Percentiles rank a stretch among this genome's conserved stretches.
phyloP scores from a whole-genome alignment of 1,284 basidiomycete genomes.

The Cryptococcus deneoformans region DNA sequence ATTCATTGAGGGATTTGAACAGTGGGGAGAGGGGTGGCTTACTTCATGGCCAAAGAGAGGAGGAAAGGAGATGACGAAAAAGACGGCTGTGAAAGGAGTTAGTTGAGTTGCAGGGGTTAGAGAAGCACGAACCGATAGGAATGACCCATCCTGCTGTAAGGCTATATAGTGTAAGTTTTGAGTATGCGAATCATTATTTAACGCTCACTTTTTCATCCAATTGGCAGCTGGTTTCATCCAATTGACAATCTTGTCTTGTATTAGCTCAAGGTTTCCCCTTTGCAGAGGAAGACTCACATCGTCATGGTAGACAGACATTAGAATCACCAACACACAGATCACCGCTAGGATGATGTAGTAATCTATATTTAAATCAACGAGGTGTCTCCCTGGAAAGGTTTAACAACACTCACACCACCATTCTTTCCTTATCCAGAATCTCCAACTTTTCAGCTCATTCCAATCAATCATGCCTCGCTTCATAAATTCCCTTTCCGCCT shows the following conservation, averaged over 20 bases:
- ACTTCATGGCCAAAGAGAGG: conserved; percentile 48
- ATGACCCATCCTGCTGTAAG: conserved; percentile 68
- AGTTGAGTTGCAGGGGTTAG: not conserved
- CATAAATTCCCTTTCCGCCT: conserved; percentile 43
- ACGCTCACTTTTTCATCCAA: conserved; percentile 61
- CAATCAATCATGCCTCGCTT: conserved; percentile 53
- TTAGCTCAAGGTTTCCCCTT: not conserved
- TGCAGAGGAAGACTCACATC: conserved; percentile 22
- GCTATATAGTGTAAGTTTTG: conserved; percentile 20
- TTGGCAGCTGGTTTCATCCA: conserved; percentile 63
- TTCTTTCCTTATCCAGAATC: conserved; percentile 56
- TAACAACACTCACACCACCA: conserved; percentile 53
- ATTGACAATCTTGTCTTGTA: conserved; percentile 58
- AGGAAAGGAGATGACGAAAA: conserved; percentile 48
- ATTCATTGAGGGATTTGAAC: conserved; percentile 4
- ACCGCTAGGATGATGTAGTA: conserved; percentile 50
- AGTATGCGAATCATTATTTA: not conserved
- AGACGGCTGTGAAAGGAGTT: conserved; percentile 17
- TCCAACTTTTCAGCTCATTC: conserved; percentile 51
- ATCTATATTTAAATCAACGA: conserved; percentile 47
- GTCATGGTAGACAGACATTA: conserved; percentile 63
- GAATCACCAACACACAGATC: conserved; percentile 54
- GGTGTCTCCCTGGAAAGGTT: not conserved
- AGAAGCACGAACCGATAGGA: conserved; percentile 59
- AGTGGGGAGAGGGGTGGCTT: conserved; percentile 1